Base-by-base conservation (phyloP, 371 early-diverging fungal genomes). In the Zopfochytrium polystomum region DNA sequence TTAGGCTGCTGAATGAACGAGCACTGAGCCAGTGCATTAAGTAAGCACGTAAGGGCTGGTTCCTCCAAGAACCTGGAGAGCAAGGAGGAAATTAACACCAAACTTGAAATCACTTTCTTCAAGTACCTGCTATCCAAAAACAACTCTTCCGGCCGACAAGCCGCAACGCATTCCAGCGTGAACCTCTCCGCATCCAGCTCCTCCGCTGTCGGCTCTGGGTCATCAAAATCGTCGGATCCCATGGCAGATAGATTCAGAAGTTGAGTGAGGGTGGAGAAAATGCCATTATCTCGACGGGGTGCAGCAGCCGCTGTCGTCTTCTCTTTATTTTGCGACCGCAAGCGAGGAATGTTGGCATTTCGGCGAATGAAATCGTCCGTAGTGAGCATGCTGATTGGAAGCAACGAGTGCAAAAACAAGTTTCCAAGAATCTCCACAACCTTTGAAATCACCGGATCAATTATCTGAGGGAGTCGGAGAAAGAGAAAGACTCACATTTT, bases 261-360 rank as follows among this genome's bases (percentile, higher is more conserved):
- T 62, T 93, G 90, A 0, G 88, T 84, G 9, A 92, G 72, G 0
- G 93, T 85, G 4, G 90, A 90, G 29, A 93, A 79, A 2, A 91
- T 66, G 0, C 90, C 89, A 58, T 56, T 25, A 26, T 52, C 53
- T 52, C 58, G 53, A 2, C 58, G 55, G 6, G 60, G 47, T 2
- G 58, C 56, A 1, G 57, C 43, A 31, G 22, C 15, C 11, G n/a
- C 45, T 78, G 77, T 25, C 79, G 75, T 25, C 72, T 74, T 56
- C 77, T 72, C 54, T 78, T 80, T 5, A n/a, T n/a, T n/a, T n/a
- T n/a, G n/a, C 72, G 65, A 32, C 76, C 79, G 77, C 49, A 88
- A 80, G n/a, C 87, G 65, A 5, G 88, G 85, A 47, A 90, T 88
- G 53, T 77, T 78, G 4, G 85, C 86, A 29, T 80, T 81, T 18